These are phyloP conservation scores for Stachybotrys echinatus DNA, from an alignment of 2,329 filamentous ascomycete species.

Conservation along the genomic window DNA sequence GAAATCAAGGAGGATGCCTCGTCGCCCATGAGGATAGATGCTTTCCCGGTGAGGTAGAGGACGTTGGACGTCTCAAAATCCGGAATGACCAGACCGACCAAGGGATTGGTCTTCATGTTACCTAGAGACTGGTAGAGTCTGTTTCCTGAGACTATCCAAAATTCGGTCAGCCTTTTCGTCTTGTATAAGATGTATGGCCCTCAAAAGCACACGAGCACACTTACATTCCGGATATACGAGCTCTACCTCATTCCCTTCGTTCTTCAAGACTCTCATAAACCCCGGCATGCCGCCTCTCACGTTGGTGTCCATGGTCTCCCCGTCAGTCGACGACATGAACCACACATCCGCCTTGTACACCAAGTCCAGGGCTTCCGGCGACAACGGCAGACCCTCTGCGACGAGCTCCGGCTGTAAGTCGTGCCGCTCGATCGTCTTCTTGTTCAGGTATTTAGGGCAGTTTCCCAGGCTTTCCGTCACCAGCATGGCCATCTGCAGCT, in stretches of 20 bases:
- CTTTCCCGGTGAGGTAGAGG: slow-evolving; percentile 67
- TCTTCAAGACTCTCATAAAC: slow-evolving; percentile 64
- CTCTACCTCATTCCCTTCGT: slow-evolving; percentile 38
- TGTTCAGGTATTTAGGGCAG: slow-evolving; percentile 84
- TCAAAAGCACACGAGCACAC: too few relatives aligned
- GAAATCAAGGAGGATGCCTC: slow-evolving; percentile 60
- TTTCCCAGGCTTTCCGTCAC: slow-evolving; percentile 74
- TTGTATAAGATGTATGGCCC: not conserved
- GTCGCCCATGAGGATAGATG: slow-evolving; percentile 60
- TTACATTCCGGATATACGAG: slow-evolving; percentile 72
- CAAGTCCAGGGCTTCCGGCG: slow-evolving; percentile 50
- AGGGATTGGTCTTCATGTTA: slow-evolving; percentile 64
- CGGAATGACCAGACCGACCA: slow-evolving; percentile 66
- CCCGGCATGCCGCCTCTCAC: slow-evolving; percentile 70
- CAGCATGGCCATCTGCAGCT: slow-evolving; percentile 55
- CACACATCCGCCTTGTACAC: slow-evolving; percentile 66
- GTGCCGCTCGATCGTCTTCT: slow-evolving; percentile 53
- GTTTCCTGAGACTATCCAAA: slow-evolving; percentile 61
- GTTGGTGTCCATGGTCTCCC: slow-evolving; percentile 75
- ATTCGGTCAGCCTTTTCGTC: not conserved
- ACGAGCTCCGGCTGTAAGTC: slow-evolving; percentile 45
- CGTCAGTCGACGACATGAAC: slow-evolving; percentile 67
- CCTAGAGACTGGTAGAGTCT: slow-evolving; percentile 78
- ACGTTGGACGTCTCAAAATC: slow-evolving; percentile 69
- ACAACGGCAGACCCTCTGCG: slow-evolving; percentile 36